Evolutionary conservation across 2,329 filamentous ascomycete species (phyloP), one percentile per base, ranked within the genome.

Genomic region (Periconia macrospinosa): DNA sequence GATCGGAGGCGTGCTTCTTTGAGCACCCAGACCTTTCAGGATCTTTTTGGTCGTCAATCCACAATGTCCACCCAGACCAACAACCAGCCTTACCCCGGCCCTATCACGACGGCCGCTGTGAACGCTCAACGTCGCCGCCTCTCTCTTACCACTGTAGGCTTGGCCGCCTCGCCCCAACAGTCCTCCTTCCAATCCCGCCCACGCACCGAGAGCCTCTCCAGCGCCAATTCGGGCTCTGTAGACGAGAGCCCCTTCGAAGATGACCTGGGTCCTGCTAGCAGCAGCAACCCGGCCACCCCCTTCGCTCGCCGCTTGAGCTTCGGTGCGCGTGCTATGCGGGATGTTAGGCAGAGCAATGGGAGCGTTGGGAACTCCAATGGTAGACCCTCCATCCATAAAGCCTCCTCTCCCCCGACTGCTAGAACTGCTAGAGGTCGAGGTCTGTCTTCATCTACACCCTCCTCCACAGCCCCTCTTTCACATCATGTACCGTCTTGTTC

Each of bases 301-400:
- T 93, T 92, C 70, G 84, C 84, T 55, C 88, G 92, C 63, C 89
- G 92, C 54, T 87, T 96, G 79, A 97, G 92, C 76, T 95, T 96
- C 68, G 92, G 93, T 56, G 88, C 89, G 56, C 86, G 91, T 72
- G 90, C 90, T 60, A 80, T 92, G 74, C 83, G 86, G 64, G 87
- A 86, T 75, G 84, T 90, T 65, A 87, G 86, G 63, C 78, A 78
- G 58, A 80, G 81, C 66, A 72, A 67, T 64, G 70, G 71, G 61
- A 74, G 68, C 70, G 71, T 73, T 67, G 79, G 79, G 67, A 88
- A 86, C 70, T 81, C 86, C 70, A 85, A 81, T 78, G 82, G 81
- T 84, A 84, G 80, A 82, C 76, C 78, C 75, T 78, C 81, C 77
- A 73, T 77, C 70, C 68, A 70, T 73, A 74, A 74, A 75, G 73